Conservation (phyloP, 192 early-diverging fungal genomes). For the Diversispora eburnea region DNA sequence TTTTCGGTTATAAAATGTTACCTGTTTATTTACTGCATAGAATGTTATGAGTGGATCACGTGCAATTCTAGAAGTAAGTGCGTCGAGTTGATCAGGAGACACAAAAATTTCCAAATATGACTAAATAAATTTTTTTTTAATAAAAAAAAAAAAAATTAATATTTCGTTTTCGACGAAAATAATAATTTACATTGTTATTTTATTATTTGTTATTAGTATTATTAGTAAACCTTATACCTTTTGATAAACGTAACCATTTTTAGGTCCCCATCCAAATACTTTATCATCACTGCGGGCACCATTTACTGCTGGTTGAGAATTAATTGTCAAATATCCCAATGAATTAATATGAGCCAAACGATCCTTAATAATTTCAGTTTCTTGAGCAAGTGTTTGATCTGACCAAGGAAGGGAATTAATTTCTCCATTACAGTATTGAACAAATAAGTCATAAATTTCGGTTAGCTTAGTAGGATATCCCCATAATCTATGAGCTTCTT, state of each 20-base stretch:
- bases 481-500: constrained; percentile 78
- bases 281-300: constrained; percentile 71
- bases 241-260: constrained; percentile 94
- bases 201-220: too few relatives aligned
- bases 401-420: constrained; percentile 88
- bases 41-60: constrained; percentile 74
- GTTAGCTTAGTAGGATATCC: constrained; percentile 57
- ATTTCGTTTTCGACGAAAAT: background rate
- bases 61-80: constrained; percentile 69
- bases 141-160: background rate
- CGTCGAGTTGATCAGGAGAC: constrained; percentile 59
- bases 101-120: constrained; percentile 98
- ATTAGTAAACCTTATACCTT: constrained; percentile 46
- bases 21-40: constrained; percentile 81
- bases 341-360: constrained; percentile 69
- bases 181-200: too few relatives aligned
- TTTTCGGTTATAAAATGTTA: background rate
- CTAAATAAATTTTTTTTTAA: constrained; percentile 11
- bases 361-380: constrained; percentile 67
- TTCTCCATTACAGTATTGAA: constrained; percentile 76
- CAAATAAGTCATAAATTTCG: constrained; percentile 79
- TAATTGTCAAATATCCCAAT: constrained; percentile 87
- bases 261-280: constrained; percentile 93
- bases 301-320: constrained; percentile 95
- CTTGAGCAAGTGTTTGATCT: constrained; percentile 68